Conservation (phyloP, 257 asterid species). For the Gynochthodes officinalis region DNA sequence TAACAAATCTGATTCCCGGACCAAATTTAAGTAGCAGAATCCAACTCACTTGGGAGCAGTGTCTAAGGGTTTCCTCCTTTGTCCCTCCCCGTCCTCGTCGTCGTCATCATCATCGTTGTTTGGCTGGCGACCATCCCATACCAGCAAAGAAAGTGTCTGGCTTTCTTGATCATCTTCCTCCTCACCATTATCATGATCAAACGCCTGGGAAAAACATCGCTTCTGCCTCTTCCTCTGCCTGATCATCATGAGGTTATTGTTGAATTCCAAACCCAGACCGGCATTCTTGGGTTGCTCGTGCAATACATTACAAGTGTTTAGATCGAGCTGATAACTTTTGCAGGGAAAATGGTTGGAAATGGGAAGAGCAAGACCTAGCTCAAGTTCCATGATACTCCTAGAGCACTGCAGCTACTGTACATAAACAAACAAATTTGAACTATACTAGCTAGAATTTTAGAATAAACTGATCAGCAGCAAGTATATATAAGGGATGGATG, state of each 20-base stretch:
- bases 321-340: too few species aligned
- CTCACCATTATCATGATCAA: conserved; percentile 21
- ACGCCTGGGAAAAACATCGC: conserved; percentile 20
- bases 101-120: conserved; percentile 28
- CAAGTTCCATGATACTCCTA: conserved; percentile 79
- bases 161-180: conserved; percentile 17
- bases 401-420: too few species aligned
- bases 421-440: not conserved
- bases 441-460: too few species aligned
- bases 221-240: conserved; percentile 4
- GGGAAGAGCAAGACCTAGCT: conserved; percentile 51
- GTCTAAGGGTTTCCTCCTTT: conserved; percentile 4
- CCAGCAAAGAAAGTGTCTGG: conserved; percentile 33
- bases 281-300: too few species aligned
- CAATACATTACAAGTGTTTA: too few species aligned
- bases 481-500: too few species aligned
- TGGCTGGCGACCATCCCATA: conserved; percentile 46
- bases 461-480: not conserved
- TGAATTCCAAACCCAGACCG: not conserved
- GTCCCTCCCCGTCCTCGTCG: conserved; percentile 19
- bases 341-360: conserved; percentile 19
- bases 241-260: conserved; percentile 10
- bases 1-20: too few species aligned
- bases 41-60: conserved; percentile 25
- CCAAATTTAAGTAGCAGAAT: too few species aligned